Evolutionary conservation across 495 filamentous ascomycete genomes (phyloP), one percentile per base, ranked within the genome.

Genomic region (Friedmanniomyces simplex): DNA sequence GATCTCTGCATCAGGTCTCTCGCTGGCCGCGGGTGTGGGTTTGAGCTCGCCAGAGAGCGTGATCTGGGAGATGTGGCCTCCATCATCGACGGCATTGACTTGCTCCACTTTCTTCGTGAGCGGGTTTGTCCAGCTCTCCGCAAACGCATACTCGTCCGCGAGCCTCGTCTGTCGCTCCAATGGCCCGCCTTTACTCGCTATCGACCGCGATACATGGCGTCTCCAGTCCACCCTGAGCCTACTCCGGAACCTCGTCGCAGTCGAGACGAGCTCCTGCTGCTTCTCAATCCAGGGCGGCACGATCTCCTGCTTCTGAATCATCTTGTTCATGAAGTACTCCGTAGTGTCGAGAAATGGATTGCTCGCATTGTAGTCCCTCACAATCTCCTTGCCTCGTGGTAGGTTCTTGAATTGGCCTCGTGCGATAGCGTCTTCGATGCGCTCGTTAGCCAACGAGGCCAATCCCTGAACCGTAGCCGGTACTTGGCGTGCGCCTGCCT

Each of bases 241-340:
- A 30, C 75, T 68, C 4, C 93, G 80, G 68, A 98, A 96, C 7
- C 77, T 73, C 43, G 74, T 77, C 7, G 83, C 76, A 13, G 86
- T 80, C 53, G 77, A 81, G 5, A 83, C 76, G 8, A 98, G 74
- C 63, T 96, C 91, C 68, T 96, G 93, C 69, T 98, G 93, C 67
- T 96, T 97, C 69, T 97, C 93, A 49, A 98, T 96, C 94, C 86
- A 89, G 0, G 85, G 85, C 0, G 86, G 86, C 2, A 86, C 82
- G 45, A 88, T 82, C 11, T 87, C 93, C 68, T 98, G 93, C 54
- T 87, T 86, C 72, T 96, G 85, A 60, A 98, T 96, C 67, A 97
- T 96, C 72, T 94, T 95, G 69, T 98, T 98, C 84, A 98, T 85
- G 63, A 97, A 88, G 68, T 96, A 96, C 70, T 96, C 91, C 0